These are phyloP conservation scores for Rubia balearica DNA, from an alignment of 305 asterid genomes.

Conservation along the genomic window DNA sequence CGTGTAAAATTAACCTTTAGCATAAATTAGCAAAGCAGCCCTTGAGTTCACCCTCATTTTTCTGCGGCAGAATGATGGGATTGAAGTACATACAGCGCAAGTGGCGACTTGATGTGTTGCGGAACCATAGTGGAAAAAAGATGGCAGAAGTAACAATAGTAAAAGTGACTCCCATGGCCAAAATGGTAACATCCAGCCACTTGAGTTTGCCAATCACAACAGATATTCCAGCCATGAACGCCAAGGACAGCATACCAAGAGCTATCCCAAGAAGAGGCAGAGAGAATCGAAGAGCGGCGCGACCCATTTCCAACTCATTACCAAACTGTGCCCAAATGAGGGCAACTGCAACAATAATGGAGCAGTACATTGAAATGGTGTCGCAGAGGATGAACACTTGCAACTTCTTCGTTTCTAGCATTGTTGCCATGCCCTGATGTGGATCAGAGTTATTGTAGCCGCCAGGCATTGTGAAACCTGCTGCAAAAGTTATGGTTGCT, in stretches of 20 bases:
- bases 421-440: not conserved
- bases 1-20: too few relatives aligned
- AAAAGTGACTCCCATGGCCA: conserved; percentile 4
- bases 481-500: conserved; percentile 2
- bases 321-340: conserved; percentile 33
- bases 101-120: too few relatives aligned
- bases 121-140: not conserved
- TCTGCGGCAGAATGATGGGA: too few relatives aligned
- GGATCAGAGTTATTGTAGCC: not conserved
- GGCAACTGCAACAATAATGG: conserved; percentile 25
- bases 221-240: conserved; percentile 38
- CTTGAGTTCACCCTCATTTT: too few relatives aligned
- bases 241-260: conserved; percentile 34
- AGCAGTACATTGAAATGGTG: conserved; percentile 32
- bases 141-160: not conserved
- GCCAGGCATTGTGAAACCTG: conserved; percentile 4
- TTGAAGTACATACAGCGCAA: too few relatives aligned
- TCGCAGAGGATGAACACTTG: conserved; percentile 1
- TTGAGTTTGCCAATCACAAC: conserved; percentile 36
- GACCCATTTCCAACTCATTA: conserved; percentile 2
- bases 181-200: conserved; percentile 30
- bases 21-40: too few relatives aligned
- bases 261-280: conserved; percentile 38
- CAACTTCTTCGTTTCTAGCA: not conserved
- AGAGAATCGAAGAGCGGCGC: conserved; percentile 27